Percentiles rank a stretch among this genome's conserved stretches.
Conservation (phyloP, 2,329 filamentous ascomycete genomes). For the Trichoderma harzianum region DNA sequence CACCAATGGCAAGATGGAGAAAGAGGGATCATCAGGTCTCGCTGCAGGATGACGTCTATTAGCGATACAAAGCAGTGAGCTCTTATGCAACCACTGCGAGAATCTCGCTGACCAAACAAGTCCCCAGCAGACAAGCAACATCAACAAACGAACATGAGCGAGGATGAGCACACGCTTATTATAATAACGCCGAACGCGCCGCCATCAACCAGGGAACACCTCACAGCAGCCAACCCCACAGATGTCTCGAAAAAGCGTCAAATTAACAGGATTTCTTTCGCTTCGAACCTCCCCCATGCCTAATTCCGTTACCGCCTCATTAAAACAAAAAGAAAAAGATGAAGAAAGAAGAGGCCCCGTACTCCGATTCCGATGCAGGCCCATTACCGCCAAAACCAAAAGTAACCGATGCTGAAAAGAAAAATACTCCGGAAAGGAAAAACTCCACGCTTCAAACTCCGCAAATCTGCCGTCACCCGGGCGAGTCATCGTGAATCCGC, state of each 20-base stretch:
- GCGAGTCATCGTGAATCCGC: conserved; percentile 2
- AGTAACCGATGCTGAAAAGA: not conserved
- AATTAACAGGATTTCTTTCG: not conserved
- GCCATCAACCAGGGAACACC: not conserved
- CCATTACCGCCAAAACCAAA: conserved; percentile 2
- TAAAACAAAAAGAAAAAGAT: not conserved
- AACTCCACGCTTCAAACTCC: conserved; percentile 21
- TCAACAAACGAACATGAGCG: not conserved
- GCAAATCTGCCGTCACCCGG: conserved; percentile 9
- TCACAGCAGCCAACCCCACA: not conserved
- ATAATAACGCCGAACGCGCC: not conserved
- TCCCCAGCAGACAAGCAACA: not conserved
- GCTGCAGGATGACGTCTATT: not conserved
- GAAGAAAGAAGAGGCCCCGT: not conserved
- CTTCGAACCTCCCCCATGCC: conserved; percentile 4
- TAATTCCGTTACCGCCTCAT: not conserved
- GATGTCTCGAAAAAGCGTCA: not conserved
- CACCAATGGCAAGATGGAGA: not conserved
- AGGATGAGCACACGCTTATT: not conserved
- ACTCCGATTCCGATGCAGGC: conserved; percentile 14
- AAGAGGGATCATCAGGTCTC: not conserved
- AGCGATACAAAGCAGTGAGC: conserved; percentile 1
- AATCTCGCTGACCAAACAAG: conserved; percentile 1
- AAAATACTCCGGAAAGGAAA: not conserved
- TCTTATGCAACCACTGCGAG: not conserved